A percentile compares a stretch with the other conserved stretches of the same genome.
These are phyloP conservation scores for Penicillium angulare DNA, from an alignment of 495 filamentous ascomycete genomes.

Conservation along the genomic window DNA sequence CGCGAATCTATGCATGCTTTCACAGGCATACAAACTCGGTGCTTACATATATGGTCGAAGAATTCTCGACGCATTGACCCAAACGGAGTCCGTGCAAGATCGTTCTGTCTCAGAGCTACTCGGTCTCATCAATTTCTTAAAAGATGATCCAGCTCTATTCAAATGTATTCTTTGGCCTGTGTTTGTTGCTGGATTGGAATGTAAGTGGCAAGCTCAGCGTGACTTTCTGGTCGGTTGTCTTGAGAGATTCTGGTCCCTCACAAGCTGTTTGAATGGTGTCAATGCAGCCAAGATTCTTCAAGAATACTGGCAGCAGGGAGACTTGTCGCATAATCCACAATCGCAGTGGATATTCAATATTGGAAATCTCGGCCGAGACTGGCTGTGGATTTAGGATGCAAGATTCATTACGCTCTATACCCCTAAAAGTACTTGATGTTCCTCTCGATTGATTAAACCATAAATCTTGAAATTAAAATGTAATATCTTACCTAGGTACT, in stretches of 20 bases:
- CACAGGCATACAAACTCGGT: constrained; percentile 32
- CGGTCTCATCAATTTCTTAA: constrained; percentile 40
- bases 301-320: constrained; percentile 27
- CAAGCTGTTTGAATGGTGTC: constrained; percentile 39
- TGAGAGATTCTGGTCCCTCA: constrained; percentile 37
- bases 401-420: not conserved
- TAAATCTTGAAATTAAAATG: too few species aligned
- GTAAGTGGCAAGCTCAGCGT: constrained; percentile 23
- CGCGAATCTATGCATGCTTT: constrained; percentile 21
- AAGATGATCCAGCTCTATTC: constrained; percentile 44
- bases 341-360: constrained; percentile 41
- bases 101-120: constrained; percentile 44
- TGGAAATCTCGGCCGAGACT: constrained; percentile 35
- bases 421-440: too few species aligned
- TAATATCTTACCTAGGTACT: too few species aligned
- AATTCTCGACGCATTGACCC: constrained; percentile 27
- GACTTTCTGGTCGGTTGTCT: constrained; percentile 26
- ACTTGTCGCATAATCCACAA: constrained; percentile 1
- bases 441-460: too few species aligned
- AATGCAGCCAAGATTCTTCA: constrained; percentile 31
- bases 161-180: constrained; percentile 60
- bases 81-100: constrained; percentile 17
- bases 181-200: constrained; percentile 55
- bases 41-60: constrained; percentile 33
- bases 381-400: constrained; percentile 43